phyloP scores from a whole-genome alignment of 1,284 basidiomycete species.

The Ceratobasidium sp. region DNA sequence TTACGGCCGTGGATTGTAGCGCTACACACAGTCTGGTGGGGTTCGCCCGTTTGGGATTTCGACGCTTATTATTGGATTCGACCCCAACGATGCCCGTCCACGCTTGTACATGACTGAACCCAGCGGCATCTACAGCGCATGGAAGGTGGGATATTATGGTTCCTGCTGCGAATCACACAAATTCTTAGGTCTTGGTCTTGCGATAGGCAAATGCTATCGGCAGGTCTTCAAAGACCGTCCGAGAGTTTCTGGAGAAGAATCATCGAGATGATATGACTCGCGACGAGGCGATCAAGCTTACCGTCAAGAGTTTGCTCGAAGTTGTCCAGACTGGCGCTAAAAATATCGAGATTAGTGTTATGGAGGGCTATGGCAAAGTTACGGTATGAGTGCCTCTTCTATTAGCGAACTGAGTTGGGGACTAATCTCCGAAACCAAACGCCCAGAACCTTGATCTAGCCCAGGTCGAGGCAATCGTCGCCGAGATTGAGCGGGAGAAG shows the following conservation, averaged over 20 bases:
- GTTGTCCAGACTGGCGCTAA: slow-evolving; percentile 99
- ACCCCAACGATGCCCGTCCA: slow-evolving; percentile 90
- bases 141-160: slow-evolving; percentile 80
- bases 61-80: slow-evolving; percentile 96
- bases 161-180: not conserved
- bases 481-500: slow-evolving; percentile 94
- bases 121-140: slow-evolving; percentile 96
- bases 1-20: slow-evolving; percentile 61
- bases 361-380: slow-evolving; percentile 93
- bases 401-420: not conserved
- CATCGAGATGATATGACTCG: slow-evolving; percentile 91
- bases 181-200: not conserved
- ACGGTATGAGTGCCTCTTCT: slow-evolving; percentile 69
- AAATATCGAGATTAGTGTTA: slow-evolving; percentile 98
- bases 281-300: slow-evolving; percentile 94
- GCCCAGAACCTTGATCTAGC: slow-evolving; percentile 82
- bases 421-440: slow-evolving; percentile 40
- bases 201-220: slow-evolving; percentile 95
- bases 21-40: slow-evolving; percentile 99
- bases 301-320: slow-evolving; percentile 95
- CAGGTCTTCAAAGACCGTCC: slow-evolving; percentile 96
- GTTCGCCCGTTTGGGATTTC: slow-evolving; percentile 99
- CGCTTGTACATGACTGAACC: slow-evolving; percentile 98
- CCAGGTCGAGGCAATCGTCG: slow-evolving; percentile 91
- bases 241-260: slow-evolving; percentile 99